Evolutionary conservation across 768 basidiomycete genomes (phyloP).

Genomic region (Calocybe cyanea): DNA sequence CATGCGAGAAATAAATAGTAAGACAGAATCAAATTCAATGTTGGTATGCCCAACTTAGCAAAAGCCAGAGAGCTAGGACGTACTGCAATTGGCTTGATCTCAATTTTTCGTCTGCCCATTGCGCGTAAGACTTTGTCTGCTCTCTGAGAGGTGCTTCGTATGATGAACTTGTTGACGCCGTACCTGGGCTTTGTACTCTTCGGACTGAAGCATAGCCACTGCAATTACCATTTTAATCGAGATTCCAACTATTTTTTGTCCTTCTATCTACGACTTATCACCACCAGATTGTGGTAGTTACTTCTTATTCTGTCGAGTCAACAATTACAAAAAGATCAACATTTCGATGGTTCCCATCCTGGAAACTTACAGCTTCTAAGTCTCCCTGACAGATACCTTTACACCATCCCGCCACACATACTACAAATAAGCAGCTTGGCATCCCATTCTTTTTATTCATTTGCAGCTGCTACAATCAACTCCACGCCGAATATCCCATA

Average conservation of each 20-base stretch:
- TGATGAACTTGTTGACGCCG: too few species aligned
- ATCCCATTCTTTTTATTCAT: too few species aligned
- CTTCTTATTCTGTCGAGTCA: background rate
- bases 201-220: slow-evolving; percentile 9
- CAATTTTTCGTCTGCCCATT: slow-evolving; percentile 76
- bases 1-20: background rate
- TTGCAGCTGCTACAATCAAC: too few species aligned
- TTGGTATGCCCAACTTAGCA: background rate
- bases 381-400: too few species aligned
- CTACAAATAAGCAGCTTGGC: too few species aligned
- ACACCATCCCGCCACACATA: too few species aligned
- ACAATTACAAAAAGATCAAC: slow-evolving; percentile 1
- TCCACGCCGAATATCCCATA: too few species aligned
- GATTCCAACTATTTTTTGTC: slow-evolving; percentile 3
- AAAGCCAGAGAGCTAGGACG: slow-evolving; percentile 23
- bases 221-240: too few species aligned
- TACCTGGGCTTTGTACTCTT: slow-evolving; percentile 7
- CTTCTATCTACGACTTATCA: background rate
- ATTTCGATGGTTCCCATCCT: slow-evolving; percentile 1
- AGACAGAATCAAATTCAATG: slow-evolving; percentile 15
- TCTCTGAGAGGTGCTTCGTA: too few species aligned
- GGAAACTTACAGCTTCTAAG: background rate
- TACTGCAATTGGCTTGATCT: slow-evolving; percentile 77
- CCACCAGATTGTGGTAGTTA: slow-evolving; percentile 6
- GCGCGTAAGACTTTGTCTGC: background rate